These are phyloP conservation scores for Cadophora gregata DNA, from an alignment of 2,329 filamentous ascomycete species.

Conservation along the genomic window DNA sequence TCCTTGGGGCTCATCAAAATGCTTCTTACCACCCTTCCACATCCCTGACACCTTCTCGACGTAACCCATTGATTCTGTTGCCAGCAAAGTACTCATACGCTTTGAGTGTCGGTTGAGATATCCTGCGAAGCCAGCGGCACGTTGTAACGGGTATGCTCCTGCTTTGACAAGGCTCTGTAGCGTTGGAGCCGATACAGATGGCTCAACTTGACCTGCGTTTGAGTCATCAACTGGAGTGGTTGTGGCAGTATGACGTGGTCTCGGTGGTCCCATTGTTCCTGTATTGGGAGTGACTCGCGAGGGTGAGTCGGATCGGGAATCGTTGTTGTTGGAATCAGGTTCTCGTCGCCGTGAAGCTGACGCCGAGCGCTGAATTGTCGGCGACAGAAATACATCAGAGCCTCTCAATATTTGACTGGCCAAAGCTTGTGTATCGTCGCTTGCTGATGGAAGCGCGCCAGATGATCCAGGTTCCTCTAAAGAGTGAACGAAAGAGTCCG, in stretches of 20 bases:
- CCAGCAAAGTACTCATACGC: constrained; percentile 80
- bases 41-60: constrained; percentile 97
- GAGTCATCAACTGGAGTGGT: constrained; percentile 37
- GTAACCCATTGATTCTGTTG: constrained; percentile 93
- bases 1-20: constrained; percentile 73
- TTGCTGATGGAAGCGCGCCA: constrained; percentile 70
- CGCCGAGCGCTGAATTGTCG: constrained; percentile 64
- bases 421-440: constrained; percentile 76
- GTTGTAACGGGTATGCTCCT: constrained; percentile 80
- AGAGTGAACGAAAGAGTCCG: constrained; percentile 78
- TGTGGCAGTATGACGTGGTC: constrained; percentile 33
- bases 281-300: constrained; percentile 27
- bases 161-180: constrained; percentile 64
- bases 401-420: constrained; percentile 89
- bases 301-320: constrained; percentile 34
- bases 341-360: constrained; percentile 37
- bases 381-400: constrained; percentile 87
- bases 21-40: constrained; percentile 89
- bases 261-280: constrained; percentile 20
- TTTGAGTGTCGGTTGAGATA: constrained; percentile 82
- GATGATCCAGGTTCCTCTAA: constrained; percentile 77
- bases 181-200: constrained; percentile 54
- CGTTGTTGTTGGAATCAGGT: constrained; percentile 26
- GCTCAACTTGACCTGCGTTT: constrained; percentile 34
- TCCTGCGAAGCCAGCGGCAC: constrained; percentile 81